phyloP scores from a whole-genome alignment of 106 monocot species.

The Posidonia australis region DNA sequence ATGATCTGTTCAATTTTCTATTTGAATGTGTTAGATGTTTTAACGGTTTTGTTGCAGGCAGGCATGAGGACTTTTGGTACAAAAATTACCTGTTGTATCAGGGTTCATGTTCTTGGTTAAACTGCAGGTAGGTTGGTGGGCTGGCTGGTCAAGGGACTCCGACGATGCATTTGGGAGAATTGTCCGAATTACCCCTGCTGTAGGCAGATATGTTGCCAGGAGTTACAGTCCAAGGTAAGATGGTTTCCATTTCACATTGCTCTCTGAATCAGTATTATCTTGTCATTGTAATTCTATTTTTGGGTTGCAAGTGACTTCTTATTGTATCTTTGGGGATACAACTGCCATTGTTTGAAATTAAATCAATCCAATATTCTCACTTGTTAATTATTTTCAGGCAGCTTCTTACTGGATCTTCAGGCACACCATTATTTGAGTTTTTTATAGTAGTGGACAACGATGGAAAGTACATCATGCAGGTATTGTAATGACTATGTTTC shows the following conservation, averaged over 20 bases:
- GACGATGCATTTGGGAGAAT: slow-evolving; percentile 78
- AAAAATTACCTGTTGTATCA: background rate
- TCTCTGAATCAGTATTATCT: background rate
- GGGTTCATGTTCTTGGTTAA: background rate
- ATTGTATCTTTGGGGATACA: background rate
- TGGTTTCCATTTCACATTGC: background rate
- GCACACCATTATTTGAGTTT: slow-evolving; percentile 82
- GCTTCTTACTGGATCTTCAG: slow-evolving; percentile 60
- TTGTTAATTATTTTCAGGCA: slow-evolving; percentile 41
- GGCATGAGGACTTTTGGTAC: background rate
- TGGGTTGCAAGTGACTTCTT: background rate
- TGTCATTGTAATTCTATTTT: background rate
- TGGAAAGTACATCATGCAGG: slow-evolving; percentile 62
- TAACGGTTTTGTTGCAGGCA: background rate
- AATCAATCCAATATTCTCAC: background rate
- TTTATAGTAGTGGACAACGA: slow-evolving; percentile 70
- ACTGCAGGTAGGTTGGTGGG: slow-evolving; percentile 91
- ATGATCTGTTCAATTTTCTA: too few species aligned
- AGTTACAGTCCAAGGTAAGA: slow-evolving; percentile 81
- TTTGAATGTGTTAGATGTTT: background rate
- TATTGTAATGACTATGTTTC: slow-evolving; percentile 10
- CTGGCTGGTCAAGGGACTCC: slow-evolving; percentile 64
- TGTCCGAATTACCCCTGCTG: slow-evolving; percentile 48
- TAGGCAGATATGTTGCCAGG: slow-evolving; percentile 73
- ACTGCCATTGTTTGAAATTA: background rate